These are phyloP conservation scores for Kodamaea kaohsiungensis DNA, from an alignment of 805 yeast genomes.

Conservation along the genomic window DNA sequence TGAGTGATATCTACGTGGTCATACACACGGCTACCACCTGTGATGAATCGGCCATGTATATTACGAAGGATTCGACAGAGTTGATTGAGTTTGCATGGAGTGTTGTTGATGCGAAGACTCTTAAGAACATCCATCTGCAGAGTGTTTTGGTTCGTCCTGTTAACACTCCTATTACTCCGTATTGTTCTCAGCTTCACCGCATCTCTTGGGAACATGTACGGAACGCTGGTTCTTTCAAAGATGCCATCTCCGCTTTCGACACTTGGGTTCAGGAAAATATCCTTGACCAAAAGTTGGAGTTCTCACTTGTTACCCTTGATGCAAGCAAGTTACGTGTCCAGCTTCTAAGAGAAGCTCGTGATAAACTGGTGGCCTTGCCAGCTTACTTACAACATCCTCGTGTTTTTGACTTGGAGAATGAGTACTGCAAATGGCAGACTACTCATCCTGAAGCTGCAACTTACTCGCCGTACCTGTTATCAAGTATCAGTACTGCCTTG, in stretches of 20 bases:
- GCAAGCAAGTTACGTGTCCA: constrained; percentile 76
- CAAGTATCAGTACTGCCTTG: constrained; percentile 49
- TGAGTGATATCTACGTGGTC: constrained; percentile 61
- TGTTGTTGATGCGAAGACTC: constrained; percentile 53
- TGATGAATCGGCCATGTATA: constrained; percentile 60
- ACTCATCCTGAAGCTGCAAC: constrained; percentile 52
- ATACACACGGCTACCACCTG: constrained; percentile 65
- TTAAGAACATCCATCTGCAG: constrained; percentile 44
- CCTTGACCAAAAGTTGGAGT: constrained; percentile 45
- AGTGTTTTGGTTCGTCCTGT: constrained; percentile 58
- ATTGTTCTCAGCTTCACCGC: constrained; percentile 51
- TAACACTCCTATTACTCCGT: constrained; percentile 65
- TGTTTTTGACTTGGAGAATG: constrained; percentile 73
- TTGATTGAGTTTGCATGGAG: constrained; percentile 70
- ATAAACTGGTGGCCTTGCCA: constrained; percentile 70
- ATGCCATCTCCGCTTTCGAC: constrained; percentile 61
- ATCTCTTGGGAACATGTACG: constrained; percentile 63
- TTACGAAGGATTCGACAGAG: constrained; percentile 68
- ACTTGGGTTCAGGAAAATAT: constrained; percentile 46
- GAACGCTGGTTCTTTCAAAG: constrained; percentile 59
- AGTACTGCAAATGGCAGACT: constrained; percentile 68
- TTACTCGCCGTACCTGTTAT: constrained; percentile 33
- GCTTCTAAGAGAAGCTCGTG: constrained; percentile 78
- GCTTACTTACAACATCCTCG: constrained; percentile 73
- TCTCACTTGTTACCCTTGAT: constrained; percentile 66